Conservation (phyloP, 352 stramenopile genomes). For the Hyphochytrium catenoides region DNA sequence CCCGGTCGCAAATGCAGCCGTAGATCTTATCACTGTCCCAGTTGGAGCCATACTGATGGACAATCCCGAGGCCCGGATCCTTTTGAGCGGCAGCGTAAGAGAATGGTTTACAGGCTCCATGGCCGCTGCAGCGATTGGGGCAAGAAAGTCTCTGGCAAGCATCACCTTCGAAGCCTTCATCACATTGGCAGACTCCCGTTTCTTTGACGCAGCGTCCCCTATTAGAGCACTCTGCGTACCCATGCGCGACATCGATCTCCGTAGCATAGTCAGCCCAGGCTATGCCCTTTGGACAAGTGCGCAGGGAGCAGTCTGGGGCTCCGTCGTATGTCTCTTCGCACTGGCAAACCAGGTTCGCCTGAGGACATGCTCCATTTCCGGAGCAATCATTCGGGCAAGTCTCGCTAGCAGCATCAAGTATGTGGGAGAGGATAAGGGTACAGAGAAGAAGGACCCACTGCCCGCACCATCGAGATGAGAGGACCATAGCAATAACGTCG, state of each 20-base stretch:
- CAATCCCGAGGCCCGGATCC: constrained; percentile 19
- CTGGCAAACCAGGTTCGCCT: too few species aligned
- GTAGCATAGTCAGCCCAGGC: constrained; percentile 44
- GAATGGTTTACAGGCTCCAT: constrained; percentile 57
- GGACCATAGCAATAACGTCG: too few species aligned
- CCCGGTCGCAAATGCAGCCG: constrained; percentile 54
- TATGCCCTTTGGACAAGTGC: constrained; percentile 29
- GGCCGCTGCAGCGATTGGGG: constrained; percentile 21
- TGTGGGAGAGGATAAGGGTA: too few species aligned
- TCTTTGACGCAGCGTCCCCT: constrained; percentile 27
- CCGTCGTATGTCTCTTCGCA: too few species aligned
- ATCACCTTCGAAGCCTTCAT: constrained; percentile 36
- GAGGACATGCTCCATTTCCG: too few species aligned
- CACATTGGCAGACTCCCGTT: constrained; percentile 29
- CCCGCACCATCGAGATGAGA: too few species aligned
- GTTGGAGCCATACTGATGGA: constrained; percentile 28
- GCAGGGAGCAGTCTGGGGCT: too few species aligned
- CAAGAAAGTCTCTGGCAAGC: constrained; percentile 41
- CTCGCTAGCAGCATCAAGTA: too few species aligned
- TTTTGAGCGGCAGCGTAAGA: constrained; percentile 22
- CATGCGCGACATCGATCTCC: constrained; percentile 38
- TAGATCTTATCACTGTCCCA: constrained; percentile 62
- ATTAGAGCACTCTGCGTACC: constrained; percentile 63
- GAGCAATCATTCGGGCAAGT: too few species aligned
- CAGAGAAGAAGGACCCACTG: too few species aligned